A percentile compares a stretch with the other conserved stretches of the same genome.
Evolutionary conservation across 805 yeast species (phyloP).

Genomic region (Wickerhamiella shivajii): DNA sequence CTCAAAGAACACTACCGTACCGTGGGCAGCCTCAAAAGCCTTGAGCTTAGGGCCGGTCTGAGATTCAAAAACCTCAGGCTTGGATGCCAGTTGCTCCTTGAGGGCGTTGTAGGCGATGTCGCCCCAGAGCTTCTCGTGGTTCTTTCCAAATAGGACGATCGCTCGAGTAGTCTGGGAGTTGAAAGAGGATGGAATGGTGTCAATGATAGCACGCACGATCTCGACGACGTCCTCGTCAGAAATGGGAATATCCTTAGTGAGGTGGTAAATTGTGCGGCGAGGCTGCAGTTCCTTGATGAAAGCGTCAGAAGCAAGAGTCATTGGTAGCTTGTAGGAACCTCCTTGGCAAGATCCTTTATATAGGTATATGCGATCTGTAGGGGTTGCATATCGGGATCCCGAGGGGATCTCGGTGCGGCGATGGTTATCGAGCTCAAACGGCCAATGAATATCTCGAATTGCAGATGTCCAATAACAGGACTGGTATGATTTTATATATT

Average conservation of each 20-base stretch:
- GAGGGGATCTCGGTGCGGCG: no score
- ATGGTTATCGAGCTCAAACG: no score
- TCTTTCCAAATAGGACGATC: conserved; percentile 31
- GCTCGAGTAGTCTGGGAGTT: conserved; percentile 40
- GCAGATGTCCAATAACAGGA: no score
- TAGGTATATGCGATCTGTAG: no score
- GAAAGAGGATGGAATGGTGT: conserved; percentile 37
- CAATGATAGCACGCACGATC: conserved; percentile 31
- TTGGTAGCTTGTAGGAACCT: no score
- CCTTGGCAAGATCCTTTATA: no score
- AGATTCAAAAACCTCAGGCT: conserved; percentile 26
- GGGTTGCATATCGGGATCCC: no score
- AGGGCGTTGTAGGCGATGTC: conserved; percentile 25
- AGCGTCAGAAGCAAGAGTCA: no score
- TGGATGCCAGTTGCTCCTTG: conserved; percentile 23
- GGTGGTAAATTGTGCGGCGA: conserved; percentile 36
- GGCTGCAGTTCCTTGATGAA: conserved; percentile 18
- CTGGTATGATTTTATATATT: no score
- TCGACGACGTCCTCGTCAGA: conserved; percentile 28
- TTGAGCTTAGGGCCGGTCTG: conserved; percentile 32
- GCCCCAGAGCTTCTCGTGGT: conserved; percentile 34
- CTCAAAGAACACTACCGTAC: conserved; percentile 35
- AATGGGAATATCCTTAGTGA: conserved; percentile 32
- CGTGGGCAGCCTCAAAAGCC: conserved; percentile 33
- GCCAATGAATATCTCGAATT: no score